phyloP scores from a whole-genome alignment of 2,329 filamentous ascomycete genomes.

The Aspergillus chevalieri region DNA sequence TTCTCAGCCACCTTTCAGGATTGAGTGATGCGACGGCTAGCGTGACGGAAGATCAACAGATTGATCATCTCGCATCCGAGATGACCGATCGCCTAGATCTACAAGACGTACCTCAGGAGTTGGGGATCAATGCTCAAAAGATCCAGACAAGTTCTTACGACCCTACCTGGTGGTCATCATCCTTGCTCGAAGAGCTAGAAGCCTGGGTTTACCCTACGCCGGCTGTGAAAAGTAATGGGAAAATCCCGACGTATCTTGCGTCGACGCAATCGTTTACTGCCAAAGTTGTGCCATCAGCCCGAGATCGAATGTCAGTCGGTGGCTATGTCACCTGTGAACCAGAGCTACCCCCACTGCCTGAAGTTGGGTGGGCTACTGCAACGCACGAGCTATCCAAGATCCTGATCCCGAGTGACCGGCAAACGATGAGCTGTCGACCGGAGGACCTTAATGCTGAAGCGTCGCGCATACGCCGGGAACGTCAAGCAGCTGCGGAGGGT shows the following conservation, averaged over 20 bases:
- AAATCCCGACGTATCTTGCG: conserved; percentile 69
- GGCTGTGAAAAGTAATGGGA: conserved; percentile 50
- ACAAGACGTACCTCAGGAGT: conserved; percentile 8
- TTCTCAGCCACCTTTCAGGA: conserved; percentile 83
- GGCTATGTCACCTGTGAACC: conserved; percentile 42
- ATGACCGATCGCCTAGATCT: conserved; percentile 45
- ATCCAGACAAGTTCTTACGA: conserved; percentile 48
- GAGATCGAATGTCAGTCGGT: conserved; percentile 40
- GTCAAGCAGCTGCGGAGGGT: conserved; percentile 49
- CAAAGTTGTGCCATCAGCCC: conserved; percentile 65
- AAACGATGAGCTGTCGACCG: conserved; percentile 67
- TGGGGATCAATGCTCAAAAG: conserved; percentile 4
- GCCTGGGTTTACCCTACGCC: conserved; percentile 49
- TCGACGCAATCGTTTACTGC: conserved; percentile 83
- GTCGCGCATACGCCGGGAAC: conserved; percentile 57
- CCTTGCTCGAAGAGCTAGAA: conserved; percentile 65
- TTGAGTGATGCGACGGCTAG: conserved; percentile 51
- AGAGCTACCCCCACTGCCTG: conserved; percentile 63
- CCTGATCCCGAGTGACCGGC: conserved; percentile 68
- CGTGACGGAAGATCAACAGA: conserved; percentile 16
- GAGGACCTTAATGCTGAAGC: conserved; percentile 73
- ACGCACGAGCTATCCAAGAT: conserved; percentile 74
- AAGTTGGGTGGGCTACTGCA: conserved; percentile 81
- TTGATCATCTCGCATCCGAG: conserved; percentile 49
- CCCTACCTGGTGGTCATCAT: conserved; percentile 63